Base-by-base conservation (phyloP, 2,329 filamentous ascomycete species). In the Rhinocladiella mackenziei region DNA sequence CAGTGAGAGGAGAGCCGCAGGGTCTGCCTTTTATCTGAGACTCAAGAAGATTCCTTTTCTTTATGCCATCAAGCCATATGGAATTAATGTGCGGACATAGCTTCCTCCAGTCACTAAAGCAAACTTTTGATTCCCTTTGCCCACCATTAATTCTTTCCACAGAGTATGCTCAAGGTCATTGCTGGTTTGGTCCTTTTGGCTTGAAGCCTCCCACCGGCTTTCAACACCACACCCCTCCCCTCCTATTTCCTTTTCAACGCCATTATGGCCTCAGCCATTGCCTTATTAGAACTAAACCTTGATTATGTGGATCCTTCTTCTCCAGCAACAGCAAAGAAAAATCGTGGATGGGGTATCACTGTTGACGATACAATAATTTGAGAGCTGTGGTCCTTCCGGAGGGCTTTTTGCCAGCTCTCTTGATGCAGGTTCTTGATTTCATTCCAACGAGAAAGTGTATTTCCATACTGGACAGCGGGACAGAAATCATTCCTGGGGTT, bases 401-500 rank as follows among this genome's bases (percentile, higher is more conserved):
- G 23, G 20, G 13, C 7, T 32, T 15, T 22, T 25, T 20, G n/a
- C n/a, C 17, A 14, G 32, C 9, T 13, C 18, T 31, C 9, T 2
- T n/a, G 9, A 31, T 9, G n/a, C n/a, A n/a, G n/a, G n/a, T n/a
- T n/a, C n/a, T n/a, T n/a, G n/a, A n/a, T n/a, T n/a, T n/a, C n/a
- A n/a, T n/a, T n/a, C n/a, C n/a, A n/a, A n/a, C n/a, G n/a, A n/a
- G n/a, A n/a, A n/a, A n/a, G n/a, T n/a, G n/a, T n/a, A n/a, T n/a
- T n/a, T n/a, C n/a, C n/a, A n/a, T n/a, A n/a, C n/a, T n/a, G n/a
- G n/a, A n/a, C n/a, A n/a, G n/a, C n/a, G n/a, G n/a, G n/a, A n/a
- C n/a, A n/a, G n/a, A 11, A 34, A 19, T 40, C 33, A 50, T 35
- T 47, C 39, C 25, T 37, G 36, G 2, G 41, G 33, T 45, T 49